Evolutionary conservation across 73 alveolate species (phyloP), one percentile per base, ranked within the genome.

Genomic region (Paramecium pentaurelia): DNA sequence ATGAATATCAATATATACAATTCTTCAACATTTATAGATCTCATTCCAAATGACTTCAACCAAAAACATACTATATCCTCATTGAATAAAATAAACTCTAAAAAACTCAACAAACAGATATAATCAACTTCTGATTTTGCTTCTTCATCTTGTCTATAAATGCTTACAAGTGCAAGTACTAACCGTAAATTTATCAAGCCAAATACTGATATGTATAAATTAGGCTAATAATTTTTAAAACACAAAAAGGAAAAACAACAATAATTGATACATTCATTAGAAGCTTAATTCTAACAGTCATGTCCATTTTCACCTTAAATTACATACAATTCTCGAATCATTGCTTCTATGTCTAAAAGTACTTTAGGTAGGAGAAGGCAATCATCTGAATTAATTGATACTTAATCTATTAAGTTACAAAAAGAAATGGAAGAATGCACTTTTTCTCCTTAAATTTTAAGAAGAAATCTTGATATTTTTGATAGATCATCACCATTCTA

Each of bases 361-460:
- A 71, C 12, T 71, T 10, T 28, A 16, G 86, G 32, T 71, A 71
- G n/a, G 10, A 8, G n/a, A 40, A 73, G 47, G 37, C n/a, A 44
- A n/a, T 73, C n/a, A 2, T 37, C 49, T n/a, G 16, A 47, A 49
- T 14, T 75, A 16, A 44, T 80, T 18, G 91, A 80, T 80, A 16
- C 64, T 22, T 14, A 47, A 49, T 32, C 91, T 0, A 25, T 42
- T 11, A 80, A 80, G 58, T 80, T 80, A 49, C 42, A 44, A 49
- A 80, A 80, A 49, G 91, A 80, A 3, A 32, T 80, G n/a, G 91
- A 45, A 28, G 71, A 80, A 49, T 80, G 91, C 75, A 80, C 91
- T 27, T 80, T 80, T 49, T 80, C 91, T 6, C 91, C 91, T 25
- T 16, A 44, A 27, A 80, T 80, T 45, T 47, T 80, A 20, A 80